A percentile compares a stretch with the other conserved stretches of the same genome.
Conservation (phyloP, 176 grass and related monocot species). For the Oryza nivara region DNA sequence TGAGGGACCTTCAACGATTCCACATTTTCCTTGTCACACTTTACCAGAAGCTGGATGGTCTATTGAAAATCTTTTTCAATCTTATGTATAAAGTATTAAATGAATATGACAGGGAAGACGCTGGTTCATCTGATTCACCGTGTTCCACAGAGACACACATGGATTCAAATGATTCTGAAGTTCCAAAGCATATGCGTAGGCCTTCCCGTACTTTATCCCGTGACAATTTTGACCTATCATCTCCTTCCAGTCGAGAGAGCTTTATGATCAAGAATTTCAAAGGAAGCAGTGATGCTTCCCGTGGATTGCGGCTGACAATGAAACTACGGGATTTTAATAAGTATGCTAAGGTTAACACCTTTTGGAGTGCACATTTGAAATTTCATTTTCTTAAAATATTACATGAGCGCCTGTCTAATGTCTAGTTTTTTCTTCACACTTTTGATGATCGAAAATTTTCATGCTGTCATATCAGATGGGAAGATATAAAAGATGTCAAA, state of each 20-base stretch:
- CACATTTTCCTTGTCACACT: conserved; percentile 90
- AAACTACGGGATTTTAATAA: conserved; percentile 94
- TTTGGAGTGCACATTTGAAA: conserved; percentile 24
- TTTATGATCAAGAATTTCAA: conserved; percentile 58
- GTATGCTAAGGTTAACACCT: conserved; percentile 76
- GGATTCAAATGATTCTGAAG: conserved; percentile 58
- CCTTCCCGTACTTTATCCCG: conserved; percentile 50
- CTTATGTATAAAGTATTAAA: conserved; percentile 68
- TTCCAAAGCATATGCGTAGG: conserved; percentile 51
- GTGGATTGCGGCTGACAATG: conserved; percentile 78
- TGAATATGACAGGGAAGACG: conserved; percentile 76
- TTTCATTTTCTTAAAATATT: conserved; percentile 1
- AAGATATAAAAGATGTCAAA: conserved; percentile 11
- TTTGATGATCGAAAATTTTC: not conserved
- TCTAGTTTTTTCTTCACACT: not conserved
- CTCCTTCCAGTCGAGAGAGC: conserved; percentile 70
- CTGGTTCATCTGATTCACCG: conserved; percentile 55
- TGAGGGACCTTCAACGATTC: conserved; percentile 84
- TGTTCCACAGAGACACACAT: conserved; percentile 38
- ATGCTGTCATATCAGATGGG: not conserved
- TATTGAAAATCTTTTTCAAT: conserved; percentile 64
- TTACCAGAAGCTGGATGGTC: conserved; percentile 81
- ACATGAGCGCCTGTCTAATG: not conserved
- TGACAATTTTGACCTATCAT: conserved; percentile 63
- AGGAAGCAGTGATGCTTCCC: conserved; percentile 62